Evolutionary conservation across 495 filamentous ascomycete genomes (phyloP).

Genomic region (Ascobolus immersus): DNA sequence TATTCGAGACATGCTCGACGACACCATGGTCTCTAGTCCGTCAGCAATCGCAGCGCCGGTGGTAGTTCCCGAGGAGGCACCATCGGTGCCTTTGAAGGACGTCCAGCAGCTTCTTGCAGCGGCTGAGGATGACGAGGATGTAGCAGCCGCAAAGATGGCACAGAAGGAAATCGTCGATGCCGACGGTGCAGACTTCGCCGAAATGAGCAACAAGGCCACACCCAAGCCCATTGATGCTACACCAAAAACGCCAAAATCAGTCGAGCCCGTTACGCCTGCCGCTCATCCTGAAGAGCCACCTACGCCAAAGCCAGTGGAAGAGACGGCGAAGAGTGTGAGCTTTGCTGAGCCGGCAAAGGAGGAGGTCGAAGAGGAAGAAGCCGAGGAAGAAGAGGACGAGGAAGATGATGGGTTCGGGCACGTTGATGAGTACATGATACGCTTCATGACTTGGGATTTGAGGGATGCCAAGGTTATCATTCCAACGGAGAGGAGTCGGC

Average conservation of each 20-base stretch:
- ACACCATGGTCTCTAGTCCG: slow-evolving; percentile 20
- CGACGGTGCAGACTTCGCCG: slow-evolving; percentile 80
- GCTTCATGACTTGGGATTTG: slow-evolving; percentile 51
- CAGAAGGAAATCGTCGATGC: slow-evolving; percentile 67
- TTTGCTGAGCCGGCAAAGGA: slow-evolving; percentile 15
- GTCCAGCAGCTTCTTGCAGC: slow-evolving; percentile 72
- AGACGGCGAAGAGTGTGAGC: slow-evolving; percentile 24
- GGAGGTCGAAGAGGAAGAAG: slow-evolving; percentile 15
- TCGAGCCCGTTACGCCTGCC: slow-evolving; percentile 2
- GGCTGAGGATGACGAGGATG: slow-evolving; percentile 83
- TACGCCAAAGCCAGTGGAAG: slow-evolving; percentile 21
- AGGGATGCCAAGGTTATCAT: no score
- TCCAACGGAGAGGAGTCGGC: no score
- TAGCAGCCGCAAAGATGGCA: slow-evolving; percentile 57
- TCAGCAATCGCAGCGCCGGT: no score
- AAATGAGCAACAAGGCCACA: slow-evolving; percentile 29
- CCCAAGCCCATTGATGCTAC: slow-evolving; percentile 18
- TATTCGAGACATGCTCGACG: slow-evolving; percentile 34
- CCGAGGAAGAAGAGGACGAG: slow-evolving; percentile 21
- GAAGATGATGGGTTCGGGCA: slow-evolving; percentile 30
- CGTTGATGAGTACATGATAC: slow-evolving; percentile 71
- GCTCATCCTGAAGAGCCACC: slow-evolving; percentile 9
- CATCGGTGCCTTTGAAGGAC: no score
- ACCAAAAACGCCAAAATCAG: slow-evolving; percentile 11
- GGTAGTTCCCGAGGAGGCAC: slow-evolving; percentile 39